A percentile compares a stretch with the other conserved stretches of the same genome.
Evolutionary conservation across 1,139 yeast genomes (phyloP).

Genomic region (Meyerozyma elateridarum): DNA sequence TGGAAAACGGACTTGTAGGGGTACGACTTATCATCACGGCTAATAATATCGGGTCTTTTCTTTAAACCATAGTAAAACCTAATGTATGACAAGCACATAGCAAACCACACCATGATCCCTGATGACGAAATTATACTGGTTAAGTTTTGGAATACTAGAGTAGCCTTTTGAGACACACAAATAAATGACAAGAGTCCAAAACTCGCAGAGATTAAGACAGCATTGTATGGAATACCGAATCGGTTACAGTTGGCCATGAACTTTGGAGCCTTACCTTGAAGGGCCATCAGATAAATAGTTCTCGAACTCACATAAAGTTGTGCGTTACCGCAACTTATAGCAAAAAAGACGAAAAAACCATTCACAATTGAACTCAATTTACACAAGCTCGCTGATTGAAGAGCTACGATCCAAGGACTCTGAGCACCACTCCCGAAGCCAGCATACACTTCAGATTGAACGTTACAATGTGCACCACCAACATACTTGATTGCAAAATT

Average conservation of each 20-base stretch:
- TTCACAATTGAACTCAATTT: constrained; percentile 57
- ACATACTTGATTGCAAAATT: constrained; percentile 34
- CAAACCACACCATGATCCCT: constrained; percentile 75
- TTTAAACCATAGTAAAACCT: constrained; percentile 68
- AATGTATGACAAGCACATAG: constrained; percentile 70
- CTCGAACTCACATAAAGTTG: constrained; percentile 77
- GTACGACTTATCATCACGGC: constrained; percentile 60
- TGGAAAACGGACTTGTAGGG: constrained; percentile 77
- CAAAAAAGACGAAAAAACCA: constrained; percentile 67
- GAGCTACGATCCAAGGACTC: constrained; percentile 78
- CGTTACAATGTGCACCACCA: constrained; percentile 37
- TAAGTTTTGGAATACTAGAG: constrained; percentile 62
- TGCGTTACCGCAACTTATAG: constrained; percentile 72
- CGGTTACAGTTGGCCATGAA: constrained; percentile 56
- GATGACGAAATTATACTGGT: constrained; percentile 64
- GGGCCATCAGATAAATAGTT: constrained; percentile 69
- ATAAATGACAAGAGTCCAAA: constrained; percentile 60
- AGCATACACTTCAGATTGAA: constrained; percentile 33
- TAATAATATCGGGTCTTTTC: constrained; percentile 60
- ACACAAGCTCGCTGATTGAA: constrained; percentile 67
- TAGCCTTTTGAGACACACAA: constrained; percentile 54
- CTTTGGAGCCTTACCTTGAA: constrained; percentile 65
- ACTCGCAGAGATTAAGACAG: constrained; percentile 59
- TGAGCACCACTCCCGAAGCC: constrained; percentile 59
- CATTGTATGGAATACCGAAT: constrained; percentile 67